A percentile compares a stretch with the other conserved stretches of the same genome.
These are phyloP conservation scores for Hirschioporus abietinus DNA, from an alignment of 768 basidiomycete genomes.

Conservation along the genomic window DNA sequence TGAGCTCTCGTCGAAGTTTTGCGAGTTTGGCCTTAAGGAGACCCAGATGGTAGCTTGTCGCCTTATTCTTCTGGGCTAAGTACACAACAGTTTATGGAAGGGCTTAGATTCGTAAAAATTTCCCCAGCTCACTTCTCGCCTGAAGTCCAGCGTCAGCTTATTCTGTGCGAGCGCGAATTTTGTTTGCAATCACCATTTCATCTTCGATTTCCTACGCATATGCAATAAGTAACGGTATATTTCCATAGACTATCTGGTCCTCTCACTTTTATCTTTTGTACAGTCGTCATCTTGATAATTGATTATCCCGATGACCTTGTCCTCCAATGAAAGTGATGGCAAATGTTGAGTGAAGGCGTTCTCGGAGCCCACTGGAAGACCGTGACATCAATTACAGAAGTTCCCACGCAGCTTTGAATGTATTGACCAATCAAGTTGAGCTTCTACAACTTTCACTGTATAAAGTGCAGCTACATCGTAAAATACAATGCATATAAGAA, in stretches of 20 bases:
- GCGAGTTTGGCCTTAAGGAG: constrained; percentile 98
- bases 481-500: too few species aligned
- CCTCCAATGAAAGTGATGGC: background rate
- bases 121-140: constrained; percentile 68
- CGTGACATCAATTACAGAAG: background rate
- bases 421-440: too few species aligned
- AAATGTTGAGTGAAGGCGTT: too few species aligned
- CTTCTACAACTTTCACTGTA: too few species aligned
- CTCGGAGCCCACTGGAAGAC: background rate
- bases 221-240: constrained; percentile 10
- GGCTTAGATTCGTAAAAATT: background rate
- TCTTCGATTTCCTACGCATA: constrained; percentile 79
- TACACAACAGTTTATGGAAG: background rate
- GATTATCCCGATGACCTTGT: constrained; percentile 1
- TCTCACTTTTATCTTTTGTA: constrained; percentile 82
- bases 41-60: constrained; percentile 92
- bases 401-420: background rate
- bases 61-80: constrained; percentile 93
- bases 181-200: constrained; percentile 72
- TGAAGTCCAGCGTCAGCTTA: constrained; percentile 30
- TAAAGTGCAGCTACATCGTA: too few species aligned
- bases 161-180: background rate
- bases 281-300: constrained; percentile 67
- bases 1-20: constrained; percentile 92
- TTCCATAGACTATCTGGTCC: constrained; percentile 12